These are phyloP conservation scores for Russula olivacea DNA, from an alignment of 768 basidiomycete genomes.

Conservation along the genomic window DNA sequence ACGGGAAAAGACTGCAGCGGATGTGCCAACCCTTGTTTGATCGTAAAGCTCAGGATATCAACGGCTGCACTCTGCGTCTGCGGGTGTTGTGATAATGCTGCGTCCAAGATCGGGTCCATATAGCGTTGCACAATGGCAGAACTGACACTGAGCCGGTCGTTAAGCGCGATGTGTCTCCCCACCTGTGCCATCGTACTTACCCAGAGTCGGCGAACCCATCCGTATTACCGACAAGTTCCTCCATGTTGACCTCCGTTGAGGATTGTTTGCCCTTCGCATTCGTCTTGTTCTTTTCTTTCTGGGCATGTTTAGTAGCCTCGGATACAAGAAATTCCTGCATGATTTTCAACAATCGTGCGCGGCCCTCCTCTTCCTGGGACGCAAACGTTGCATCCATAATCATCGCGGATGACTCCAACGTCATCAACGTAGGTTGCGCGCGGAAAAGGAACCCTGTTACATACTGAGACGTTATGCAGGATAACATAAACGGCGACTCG, in stretches of 20 bases:
- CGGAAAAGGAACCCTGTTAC: slow-evolving; percentile 80
- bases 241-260: slow-evolving; percentile 67
- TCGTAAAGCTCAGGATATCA: slow-evolving; percentile 87
- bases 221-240: slow-evolving; percentile 90
- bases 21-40: slow-evolving; percentile 93
- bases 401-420: slow-evolving; percentile 62
- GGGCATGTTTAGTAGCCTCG: slow-evolving; percentile 71
- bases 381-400: slow-evolving; percentile 91
- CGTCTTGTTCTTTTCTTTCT: slow-evolving; percentile 57
- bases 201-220: slow-evolving; percentile 96
- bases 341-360: slow-evolving; percentile 71
- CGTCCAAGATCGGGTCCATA: slow-evolving; percentile 70
- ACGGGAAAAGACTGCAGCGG: slow-evolving; percentile 93
- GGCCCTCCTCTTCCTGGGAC: slow-evolving; percentile 64
- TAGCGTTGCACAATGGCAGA: slow-evolving; percentile 95
- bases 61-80: slow-evolving; percentile 79
- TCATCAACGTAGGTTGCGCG: slow-evolving; percentile 88
- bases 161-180: neutral
- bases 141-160: slow-evolving; percentile 59
- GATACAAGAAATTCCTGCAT: slow-evolving; percentile 89
- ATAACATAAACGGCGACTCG: slow-evolving; percentile 20
- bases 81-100: slow-evolving; percentile 64
- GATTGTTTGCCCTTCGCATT: slow-evolving; percentile 37
- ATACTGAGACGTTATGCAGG: slow-evolving; percentile 4
- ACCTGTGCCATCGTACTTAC: slow-evolving; percentile 40